A percentile compares a stretch with the other conserved stretches of the same genome.
Evolutionary conservation across 768 basidiomycete species (phyloP).

Genomic region (Mycena metata): DNA sequence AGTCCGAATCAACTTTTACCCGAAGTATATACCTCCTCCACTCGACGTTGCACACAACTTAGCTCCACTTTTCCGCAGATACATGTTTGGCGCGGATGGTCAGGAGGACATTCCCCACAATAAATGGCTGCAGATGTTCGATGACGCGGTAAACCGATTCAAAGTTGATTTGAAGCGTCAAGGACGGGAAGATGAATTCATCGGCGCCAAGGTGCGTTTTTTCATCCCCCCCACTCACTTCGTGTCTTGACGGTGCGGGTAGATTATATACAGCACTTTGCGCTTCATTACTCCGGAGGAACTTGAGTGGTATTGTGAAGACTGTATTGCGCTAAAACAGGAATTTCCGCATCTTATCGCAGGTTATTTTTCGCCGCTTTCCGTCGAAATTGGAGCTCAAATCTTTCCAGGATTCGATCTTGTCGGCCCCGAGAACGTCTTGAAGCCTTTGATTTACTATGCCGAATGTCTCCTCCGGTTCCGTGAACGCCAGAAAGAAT

Average conservation of each 20-base stretch:
- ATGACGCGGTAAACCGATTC: slow-evolving; percentile 64
- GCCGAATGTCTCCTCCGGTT: slow-evolving; percentile 72
- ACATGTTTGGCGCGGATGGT: slow-evolving; percentile 71
- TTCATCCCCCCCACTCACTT: neutral
- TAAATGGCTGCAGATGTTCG: slow-evolving; percentile 70
- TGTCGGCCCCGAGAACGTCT: slow-evolving; percentile 79
- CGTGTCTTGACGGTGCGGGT: neutral
- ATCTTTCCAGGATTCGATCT: slow-evolving; percentile 75
- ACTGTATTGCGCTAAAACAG: slow-evolving; percentile 80
- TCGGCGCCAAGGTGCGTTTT: slow-evolving; percentile 70
- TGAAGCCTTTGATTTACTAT: slow-evolving; percentile 74
- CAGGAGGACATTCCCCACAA: slow-evolving; percentile 69
- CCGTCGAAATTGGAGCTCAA: neutral
- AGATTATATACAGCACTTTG: slow-evolving; percentile 82
- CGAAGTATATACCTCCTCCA: slow-evolving; percentile 59
- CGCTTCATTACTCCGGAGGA: slow-evolving; percentile 68
- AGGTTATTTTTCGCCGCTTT: slow-evolving; percentile 55
- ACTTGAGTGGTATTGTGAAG: slow-evolving; percentile 76
- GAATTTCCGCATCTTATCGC: slow-evolving; percentile 81
- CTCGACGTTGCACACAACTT: neutral
- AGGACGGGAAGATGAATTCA: slow-evolving; percentile 71
- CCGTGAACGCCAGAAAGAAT: slow-evolving; percentile 66
- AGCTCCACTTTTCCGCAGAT: slow-evolving; percentile 50
- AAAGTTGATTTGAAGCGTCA: slow-evolving; percentile 63
- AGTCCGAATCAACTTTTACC: slow-evolving; percentile 73